Percentiles rank a stretch among this genome's conserved stretches.
Evolutionary conservation across 1,139 yeast species (phyloP).

Genomic region (Saccharomyces pastorianus): DNA sequence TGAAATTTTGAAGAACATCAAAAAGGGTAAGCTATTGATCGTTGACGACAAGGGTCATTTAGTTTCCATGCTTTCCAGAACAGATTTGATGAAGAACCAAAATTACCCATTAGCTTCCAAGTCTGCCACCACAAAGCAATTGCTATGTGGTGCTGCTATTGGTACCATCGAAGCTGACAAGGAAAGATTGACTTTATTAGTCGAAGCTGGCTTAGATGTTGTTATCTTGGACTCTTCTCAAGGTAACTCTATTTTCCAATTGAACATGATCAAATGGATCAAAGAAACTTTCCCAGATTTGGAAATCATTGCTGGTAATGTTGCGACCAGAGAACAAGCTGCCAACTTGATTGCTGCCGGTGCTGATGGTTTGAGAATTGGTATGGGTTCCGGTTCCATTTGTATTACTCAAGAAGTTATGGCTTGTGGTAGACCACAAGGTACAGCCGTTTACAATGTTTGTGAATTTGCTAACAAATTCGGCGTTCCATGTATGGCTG

Average conservation of each 20-base stretch:
- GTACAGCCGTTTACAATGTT: conserved; percentile 51
- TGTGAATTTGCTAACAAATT: conserved; percentile 33
- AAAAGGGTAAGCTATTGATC: conserved; percentile 96
- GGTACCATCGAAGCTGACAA: conserved; percentile 90
- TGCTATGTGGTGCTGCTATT: conserved; percentile 96
- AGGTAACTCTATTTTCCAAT: conserved; percentile 93
- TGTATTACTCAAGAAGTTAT: conserved; percentile 99
- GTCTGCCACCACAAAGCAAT: conserved; percentile 86
- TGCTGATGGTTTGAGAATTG: conserved; percentile 96
- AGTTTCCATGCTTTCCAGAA: conserved; percentile 84
- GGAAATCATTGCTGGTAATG: conserved; percentile 95
- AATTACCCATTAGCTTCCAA: conserved; percentile 91
- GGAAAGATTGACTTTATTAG: conserved; percentile 74
- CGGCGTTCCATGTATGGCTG: conserved; percentile 72
- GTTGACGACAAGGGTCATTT: conserved; percentile 70
- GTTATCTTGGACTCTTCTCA: conserved; percentile 93
- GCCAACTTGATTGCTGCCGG: conserved; percentile 92
- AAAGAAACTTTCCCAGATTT: conserved; percentile 70
- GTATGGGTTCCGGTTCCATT: conserved; percentile 99
- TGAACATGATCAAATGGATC: conserved; percentile 88
- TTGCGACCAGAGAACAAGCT: conserved; percentile 98
- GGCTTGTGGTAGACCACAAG: conserved; percentile 99
- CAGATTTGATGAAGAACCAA: conserved; percentile 94
- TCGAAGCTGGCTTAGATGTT: conserved; percentile 95
- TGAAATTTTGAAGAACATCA: conserved; percentile 79